These are phyloP conservation scores for Symbiotaphrina buchneri DNA, from an alignment of 495 filamentous ascomycete species.

Conservation along the genomic window DNA sequence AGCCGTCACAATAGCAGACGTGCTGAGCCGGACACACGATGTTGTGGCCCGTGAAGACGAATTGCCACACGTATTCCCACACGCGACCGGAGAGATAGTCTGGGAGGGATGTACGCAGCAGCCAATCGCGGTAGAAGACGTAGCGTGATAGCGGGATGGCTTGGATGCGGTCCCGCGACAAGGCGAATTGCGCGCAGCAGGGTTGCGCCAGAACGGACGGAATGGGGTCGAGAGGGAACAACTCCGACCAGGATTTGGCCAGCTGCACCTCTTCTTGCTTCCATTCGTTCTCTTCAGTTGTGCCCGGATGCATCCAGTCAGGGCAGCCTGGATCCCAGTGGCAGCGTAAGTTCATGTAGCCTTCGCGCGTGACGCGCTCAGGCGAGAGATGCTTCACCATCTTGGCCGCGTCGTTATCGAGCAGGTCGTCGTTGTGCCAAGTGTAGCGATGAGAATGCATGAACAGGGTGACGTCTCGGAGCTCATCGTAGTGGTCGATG, in stretches of 20 bases:
- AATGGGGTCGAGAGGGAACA: constrained; percentile 25
- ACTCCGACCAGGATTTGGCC: constrained; percentile 11
- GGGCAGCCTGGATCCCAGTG: constrained; percentile 28
- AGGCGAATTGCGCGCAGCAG: constrained; percentile 44
- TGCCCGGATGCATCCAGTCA: constrained; percentile 32
- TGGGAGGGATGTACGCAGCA: constrained; percentile 33
- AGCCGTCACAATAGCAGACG: constrained; percentile 58
- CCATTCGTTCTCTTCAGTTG: constrained; percentile 19
- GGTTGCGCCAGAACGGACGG: constrained; percentile 25
- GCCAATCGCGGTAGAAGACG: constrained; percentile 43
- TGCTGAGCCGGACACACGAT: constrained; percentile 39
- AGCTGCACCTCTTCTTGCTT: constrained; percentile 42
- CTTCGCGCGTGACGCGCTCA: constrained; percentile 16
- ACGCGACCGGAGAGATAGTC: constrained; percentile 49
- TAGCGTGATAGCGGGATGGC: constrained; percentile 35
- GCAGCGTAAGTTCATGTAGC: constrained; percentile 29
- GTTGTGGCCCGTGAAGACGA: constrained; percentile 31
- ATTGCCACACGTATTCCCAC: constrained; percentile 61
- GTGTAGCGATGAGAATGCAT: constrained; percentile 43
- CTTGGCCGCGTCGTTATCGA: constrained; percentile 17
- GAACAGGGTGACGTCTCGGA: constrained; percentile 41
- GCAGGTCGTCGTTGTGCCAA: constrained; percentile 37
- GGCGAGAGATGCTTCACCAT: constrained; percentile 20
- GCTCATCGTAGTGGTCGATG: constrained; percentile 44
- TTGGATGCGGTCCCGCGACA: constrained; percentile 16